Evolutionary conservation across 75 land plant genomes (phyloP), one percentile per base, ranked within the genome.

Genomic region (Cunninghamia lanceolata): DNA sequence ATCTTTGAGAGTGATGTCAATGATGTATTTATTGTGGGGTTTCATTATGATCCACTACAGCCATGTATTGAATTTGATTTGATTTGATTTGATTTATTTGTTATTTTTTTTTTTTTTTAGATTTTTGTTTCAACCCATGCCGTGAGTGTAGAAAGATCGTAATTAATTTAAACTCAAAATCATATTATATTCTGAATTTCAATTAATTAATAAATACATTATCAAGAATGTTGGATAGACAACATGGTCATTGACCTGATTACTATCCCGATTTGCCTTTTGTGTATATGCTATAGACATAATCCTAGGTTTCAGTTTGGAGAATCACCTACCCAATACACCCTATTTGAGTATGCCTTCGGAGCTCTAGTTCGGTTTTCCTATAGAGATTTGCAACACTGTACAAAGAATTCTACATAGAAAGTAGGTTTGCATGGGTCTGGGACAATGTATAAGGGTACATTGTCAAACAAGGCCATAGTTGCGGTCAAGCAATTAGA

Each of bases 401-500:
- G 80, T 11, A 88, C 89, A 17, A 45, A 50, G 52, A 88, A 88
- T 50, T 88, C 82, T 78, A 42, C 16, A 77, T 52, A 78, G 35
- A 89, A 89, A 53, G 80, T 89, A 0, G 90, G 90, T 82, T 43
- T 13, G 2, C 34, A 53, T n/a, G 83, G 34, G 83, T 82, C 30
- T 46, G 83, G 83, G n/a, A 82, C 34, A 4, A 15, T 82, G 10
- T 82, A 82, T 25, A 82, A 82, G 52, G 83, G 83, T 11, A 34
- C n/a, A 46, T 46, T 82, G 83, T 9, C 83, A 40, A 82, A 82
- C 25, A 30, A 46, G 34, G 7, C 25, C 19, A 13, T 36, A 10
- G 89, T 89, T 36, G 90, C 90, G 36, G 90, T 90, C 21, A 90
- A 90, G 52, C 80, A 52, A 87, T 63, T 90, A 42, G 90, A 89